These are phyloP conservation scores for Lenwebbia sp. DNA, from an alignment of 345 rosid genomes.

Conservation along the genomic window DNA sequence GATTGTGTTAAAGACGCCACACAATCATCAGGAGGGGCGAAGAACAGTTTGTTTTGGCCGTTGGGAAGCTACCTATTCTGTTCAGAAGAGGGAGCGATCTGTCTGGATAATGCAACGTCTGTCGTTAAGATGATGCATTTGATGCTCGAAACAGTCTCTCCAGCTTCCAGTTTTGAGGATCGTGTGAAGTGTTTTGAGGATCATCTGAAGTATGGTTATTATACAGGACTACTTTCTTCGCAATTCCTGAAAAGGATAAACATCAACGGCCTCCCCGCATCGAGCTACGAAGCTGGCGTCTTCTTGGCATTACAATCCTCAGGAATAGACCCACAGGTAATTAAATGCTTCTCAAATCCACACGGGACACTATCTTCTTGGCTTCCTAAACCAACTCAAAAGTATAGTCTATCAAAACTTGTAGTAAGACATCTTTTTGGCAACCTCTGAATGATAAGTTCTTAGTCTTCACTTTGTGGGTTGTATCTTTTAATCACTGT, in stretches of 20 bases:
- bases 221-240: slow-evolving; percentile 19
- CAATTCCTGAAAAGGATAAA: slow-evolving; percentile 30
- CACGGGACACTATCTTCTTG: not conserved
- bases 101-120: slow-evolving; percentile 48
- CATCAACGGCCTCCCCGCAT: slow-evolving; percentile 18
- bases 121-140: slow-evolving; percentile 44
- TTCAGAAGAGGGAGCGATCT: slow-evolving; percentile 65
- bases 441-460: not conserved
- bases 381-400: not conserved
- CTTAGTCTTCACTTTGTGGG: not conserved
- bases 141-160: slow-evolving; percentile 18
- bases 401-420: not conserved
- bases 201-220: slow-evolving; percentile 52
- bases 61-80: slow-evolving; percentile 65
- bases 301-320: slow-evolving; percentile 57
- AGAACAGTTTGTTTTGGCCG: slow-evolving; percentile 35
- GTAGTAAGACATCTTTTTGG: not conserved
- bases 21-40: not conserved
- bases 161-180: slow-evolving; percentile 31
- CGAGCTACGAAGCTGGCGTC: slow-evolving; percentile 54
- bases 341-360: not conserved
- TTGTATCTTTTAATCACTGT: not conserved
- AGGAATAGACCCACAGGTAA: slow-evolving; percentile 37
- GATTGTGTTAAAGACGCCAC: not conserved
- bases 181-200: slow-evolving; percentile 41